These are phyloP conservation scores for Fusarium tanahbumbuense DNA, from an alignment of 2,329 filamentous ascomycete genomes.

Conservation along the genomic window DNA sequence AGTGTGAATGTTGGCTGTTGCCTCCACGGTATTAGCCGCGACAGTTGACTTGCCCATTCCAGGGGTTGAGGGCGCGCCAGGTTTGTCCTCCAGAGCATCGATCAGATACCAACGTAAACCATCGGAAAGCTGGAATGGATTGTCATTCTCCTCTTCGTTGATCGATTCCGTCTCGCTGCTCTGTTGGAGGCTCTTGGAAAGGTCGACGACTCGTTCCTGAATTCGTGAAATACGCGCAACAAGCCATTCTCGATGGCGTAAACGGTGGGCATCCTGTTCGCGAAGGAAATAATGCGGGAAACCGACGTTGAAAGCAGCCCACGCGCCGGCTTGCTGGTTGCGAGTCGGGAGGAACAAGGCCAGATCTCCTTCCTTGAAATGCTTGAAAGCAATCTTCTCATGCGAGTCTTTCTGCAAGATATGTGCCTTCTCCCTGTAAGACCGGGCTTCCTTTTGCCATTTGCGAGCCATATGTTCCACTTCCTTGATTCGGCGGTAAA, in stretches of 20 bases:
- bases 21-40: slow-evolving; percentile 86
- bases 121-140: slow-evolving; percentile 96
- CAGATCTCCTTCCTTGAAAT: slow-evolving; percentile 96
- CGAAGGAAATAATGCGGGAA: slow-evolving; percentile 97
- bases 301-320: slow-evolving; percentile 98
- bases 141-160: slow-evolving; percentile 83
- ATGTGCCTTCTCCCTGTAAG: slow-evolving; percentile 89
- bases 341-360: slow-evolving; percentile 93
- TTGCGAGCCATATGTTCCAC: slow-evolving; percentile 93
- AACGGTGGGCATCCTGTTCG: slow-evolving; percentile 88
- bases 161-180: slow-evolving; percentile 62
- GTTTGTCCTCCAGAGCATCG: slow-evolving; percentile 92
- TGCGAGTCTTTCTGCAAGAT: slow-evolving; percentile 84
- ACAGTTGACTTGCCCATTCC: slow-evolving; percentile 93
- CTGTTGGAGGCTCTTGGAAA: slow-evolving; percentile 78
- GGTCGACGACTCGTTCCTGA: slow-evolving; percentile 91
- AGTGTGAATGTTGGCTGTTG: slow-evolving; percentile 76
- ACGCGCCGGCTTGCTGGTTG: slow-evolving; percentile 93
- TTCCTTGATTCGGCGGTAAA: slow-evolving; percentile 91
- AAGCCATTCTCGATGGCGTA: slow-evolving; percentile 92
- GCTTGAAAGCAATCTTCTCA: slow-evolving; percentile 94
- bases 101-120: slow-evolving; percentile 96
- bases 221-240: slow-evolving; percentile 91
- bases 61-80: slow-evolving; percentile 89
- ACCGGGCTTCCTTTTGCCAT: slow-evolving; percentile 88